phyloP scores from a whole-genome alignment of 352 stramenopile species.

The Phytophthora pluvialis region DNA sequence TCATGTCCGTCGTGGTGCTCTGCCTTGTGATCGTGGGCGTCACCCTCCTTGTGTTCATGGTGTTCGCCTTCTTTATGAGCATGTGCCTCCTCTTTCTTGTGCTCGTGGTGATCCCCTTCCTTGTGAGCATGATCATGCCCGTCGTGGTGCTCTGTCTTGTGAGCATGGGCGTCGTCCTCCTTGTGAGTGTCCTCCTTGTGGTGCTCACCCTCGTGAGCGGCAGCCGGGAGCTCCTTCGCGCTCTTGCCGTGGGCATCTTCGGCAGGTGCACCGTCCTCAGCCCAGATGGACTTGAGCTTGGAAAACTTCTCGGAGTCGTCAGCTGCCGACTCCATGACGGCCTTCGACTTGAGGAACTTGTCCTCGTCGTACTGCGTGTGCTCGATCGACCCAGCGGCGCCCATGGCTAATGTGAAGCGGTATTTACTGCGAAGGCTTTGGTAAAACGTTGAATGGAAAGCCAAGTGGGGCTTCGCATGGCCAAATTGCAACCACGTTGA shows the following conservation, averaged over 20 bases:
- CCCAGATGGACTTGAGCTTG: slow-evolving; percentile 76
- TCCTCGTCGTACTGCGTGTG: slow-evolving; percentile 57
- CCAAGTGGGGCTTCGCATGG: not conserved
- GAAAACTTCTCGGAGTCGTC: slow-evolving; percentile 77
- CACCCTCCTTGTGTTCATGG: slow-evolving; percentile 1
- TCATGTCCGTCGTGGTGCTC: slow-evolving; percentile 16
- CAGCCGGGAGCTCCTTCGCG: slow-evolving; percentile 39
- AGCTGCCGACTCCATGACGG: slow-evolving; percentile 60
- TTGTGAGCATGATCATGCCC: not conserved
- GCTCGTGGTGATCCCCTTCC: slow-evolving; percentile 6
- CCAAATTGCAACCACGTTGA: not conserved
- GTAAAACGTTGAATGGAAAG: slow-evolving; percentile 35
- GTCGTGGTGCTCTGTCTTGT: slow-evolving; percentile 12
- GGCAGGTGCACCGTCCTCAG: slow-evolving; percentile 23
- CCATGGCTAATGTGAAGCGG: slow-evolving; percentile 40
- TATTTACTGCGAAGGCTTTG: slow-evolving; percentile 18
- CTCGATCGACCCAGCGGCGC: slow-evolving; percentile 60
- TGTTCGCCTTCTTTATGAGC: slow-evolving; percentile 1
- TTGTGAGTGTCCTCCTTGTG: slow-evolving; percentile 10
- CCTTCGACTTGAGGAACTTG: slow-evolving; percentile 79
- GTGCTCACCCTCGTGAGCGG: slow-evolving; percentile 6
- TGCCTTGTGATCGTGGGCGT: not conserved
- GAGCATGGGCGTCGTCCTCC: not conserved
- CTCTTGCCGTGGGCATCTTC: slow-evolving; percentile 43
- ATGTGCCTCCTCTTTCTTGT: slow-evolving; percentile 2